These are phyloP conservation scores for Rhododendron griersonianum DNA, from an alignment of 148 eudicot genomes.

Conservation along the genomic window DNA sequence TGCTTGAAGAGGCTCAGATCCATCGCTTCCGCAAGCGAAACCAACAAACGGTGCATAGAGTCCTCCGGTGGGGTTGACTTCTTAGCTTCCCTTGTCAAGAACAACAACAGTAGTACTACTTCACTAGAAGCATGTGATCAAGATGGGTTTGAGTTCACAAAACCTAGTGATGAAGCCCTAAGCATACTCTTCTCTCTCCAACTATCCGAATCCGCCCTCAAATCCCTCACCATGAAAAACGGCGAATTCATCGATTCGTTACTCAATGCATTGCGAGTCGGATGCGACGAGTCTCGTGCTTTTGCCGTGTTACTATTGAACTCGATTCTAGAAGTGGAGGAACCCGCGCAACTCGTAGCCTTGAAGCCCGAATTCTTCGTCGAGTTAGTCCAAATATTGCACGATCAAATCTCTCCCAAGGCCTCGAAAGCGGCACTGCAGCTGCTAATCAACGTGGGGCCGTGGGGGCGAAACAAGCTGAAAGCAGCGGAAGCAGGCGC, in stretches of 20 bases:
- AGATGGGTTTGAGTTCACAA: no score
- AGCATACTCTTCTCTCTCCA: no score
- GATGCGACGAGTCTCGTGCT: slow-evolving; percentile 44
- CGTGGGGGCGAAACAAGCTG: slow-evolving; percentile 54
- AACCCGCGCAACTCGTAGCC: slow-evolving; percentile 21
- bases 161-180: no score
- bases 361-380: slow-evolving; percentile 31
- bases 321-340: slow-evolving; percentile 33
- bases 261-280: slow-evolving; percentile 23
- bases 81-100: slow-evolving; percentile 30
- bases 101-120: neutral
- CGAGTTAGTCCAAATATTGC: slow-evolving; percentile 33
- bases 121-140: no score
- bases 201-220: slow-evolving; percentile 32
- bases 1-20: slow-evolving; percentile 45
- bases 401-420: slow-evolving; percentile 42
- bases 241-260: slow-evolving; percentile 27
- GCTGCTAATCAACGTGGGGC: slow-evolving; percentile 30
- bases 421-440: slow-evolving; percentile 44
- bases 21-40: slow-evolving; percentile 10
- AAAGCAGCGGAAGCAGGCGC: slow-evolving; percentile 48
- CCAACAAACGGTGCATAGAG: slow-evolving; percentile 31
- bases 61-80: slow-evolving; percentile 40
- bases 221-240: slow-evolving; percentile 16
- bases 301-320: slow-evolving; percentile 40